phyloP scores from a whole-genome alignment of 176 grass and related monocot species.

The Aegilops speltoides region DNA sequence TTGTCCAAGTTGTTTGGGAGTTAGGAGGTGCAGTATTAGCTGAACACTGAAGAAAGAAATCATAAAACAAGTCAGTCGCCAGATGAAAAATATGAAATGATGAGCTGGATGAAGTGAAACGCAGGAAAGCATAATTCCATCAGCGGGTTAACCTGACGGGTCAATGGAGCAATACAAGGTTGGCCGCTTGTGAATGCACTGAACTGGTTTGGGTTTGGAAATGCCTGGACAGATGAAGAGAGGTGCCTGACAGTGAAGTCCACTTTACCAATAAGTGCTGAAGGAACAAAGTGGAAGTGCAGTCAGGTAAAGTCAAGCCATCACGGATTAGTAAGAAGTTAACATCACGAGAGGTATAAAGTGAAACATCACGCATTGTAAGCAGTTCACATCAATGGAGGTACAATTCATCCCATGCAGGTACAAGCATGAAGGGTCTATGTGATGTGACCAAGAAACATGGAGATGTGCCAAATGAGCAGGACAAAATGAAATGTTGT shows the following conservation, averaged over 20 bases:
- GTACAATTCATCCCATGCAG: neutral
- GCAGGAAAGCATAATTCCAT: neutral
- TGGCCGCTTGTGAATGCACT: conserved; percentile 63
- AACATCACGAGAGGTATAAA: neutral
- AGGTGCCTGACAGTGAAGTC: conserved; percentile 99
- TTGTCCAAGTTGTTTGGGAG: conserved; percentile 93
- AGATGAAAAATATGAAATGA: conserved; percentile 12
- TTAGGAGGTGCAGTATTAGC: conserved; percentile 63
- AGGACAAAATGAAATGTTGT: neutral
- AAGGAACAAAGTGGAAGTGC: conserved; percentile 16
- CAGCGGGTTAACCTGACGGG: conserved; percentile 40
- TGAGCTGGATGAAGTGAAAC: neutral
- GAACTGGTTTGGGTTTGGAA: conserved; percentile 59
- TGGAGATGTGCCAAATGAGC: neutral
- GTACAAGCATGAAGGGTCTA: neutral
- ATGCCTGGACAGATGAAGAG: conserved; percentile 67
- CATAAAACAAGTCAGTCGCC: conserved; percentile 6
- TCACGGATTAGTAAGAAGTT: neutral
- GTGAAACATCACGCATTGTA: neutral
- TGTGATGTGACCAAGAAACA: neutral
- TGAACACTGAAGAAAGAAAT: conserved; percentile 57
- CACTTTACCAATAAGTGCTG: conserved; percentile 90
- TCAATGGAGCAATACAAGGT: conserved; percentile 63
- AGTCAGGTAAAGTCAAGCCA: conserved; percentile 13
- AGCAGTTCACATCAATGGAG: neutral